Conservation (phyloP, 1,284 basidiomycete genomes). For the Boletus hoseneyae region DNA sequence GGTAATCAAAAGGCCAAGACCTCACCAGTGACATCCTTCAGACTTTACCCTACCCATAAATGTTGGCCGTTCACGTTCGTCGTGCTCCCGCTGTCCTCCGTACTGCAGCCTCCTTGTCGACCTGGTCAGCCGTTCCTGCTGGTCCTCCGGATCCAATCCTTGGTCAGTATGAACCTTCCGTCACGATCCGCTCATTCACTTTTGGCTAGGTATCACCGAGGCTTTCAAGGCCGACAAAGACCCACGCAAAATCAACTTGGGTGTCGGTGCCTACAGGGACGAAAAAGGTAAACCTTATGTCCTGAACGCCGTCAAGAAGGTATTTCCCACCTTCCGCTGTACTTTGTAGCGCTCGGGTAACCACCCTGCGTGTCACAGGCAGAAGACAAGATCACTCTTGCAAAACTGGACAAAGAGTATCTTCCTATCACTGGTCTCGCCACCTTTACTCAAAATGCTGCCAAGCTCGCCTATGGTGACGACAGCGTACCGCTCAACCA, state of each 20-base stretch:
- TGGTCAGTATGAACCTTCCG: slow-evolving; percentile 44
- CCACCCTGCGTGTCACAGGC: slow-evolving; percentile 48
- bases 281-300: slow-evolving; percentile 95
- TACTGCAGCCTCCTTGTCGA: slow-evolving; percentile 52
- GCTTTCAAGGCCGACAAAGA: slow-evolving; percentile 94
- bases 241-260: slow-evolving; percentile 94
- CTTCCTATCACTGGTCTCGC: slow-evolving; percentile 92
- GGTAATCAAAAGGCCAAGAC: slow-evolving; percentile 4
- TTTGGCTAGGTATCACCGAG: slow-evolving; percentile 71
- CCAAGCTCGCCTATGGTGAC: slow-evolving; percentile 88
- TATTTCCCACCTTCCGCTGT: slow-evolving; percentile 22
- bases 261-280: slow-evolving; percentile 94
- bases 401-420: slow-evolving; percentile 94
- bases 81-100: slow-evolving; percentile 38
- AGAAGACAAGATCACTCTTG: slow-evolving; percentile 69
- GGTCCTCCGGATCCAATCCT: slow-evolving; percentile 95
- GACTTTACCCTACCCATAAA: slow-evolving; percentile 20
- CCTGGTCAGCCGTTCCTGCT: slow-evolving; percentile 81
- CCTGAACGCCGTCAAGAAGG: slow-evolving; percentile 86
- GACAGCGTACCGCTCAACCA: slow-evolving; percentile 75
- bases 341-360: slow-evolving; percentile 5
- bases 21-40: slow-evolving; percentile 13
- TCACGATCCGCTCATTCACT: slow-evolving; percentile 5
- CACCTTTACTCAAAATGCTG: slow-evolving; percentile 87
- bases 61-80: slow-evolving; percentile 46